Conservation (phyloP, 2,329 filamentous ascomycete genomes). For the Chaetothyriales sp. region DNA sequence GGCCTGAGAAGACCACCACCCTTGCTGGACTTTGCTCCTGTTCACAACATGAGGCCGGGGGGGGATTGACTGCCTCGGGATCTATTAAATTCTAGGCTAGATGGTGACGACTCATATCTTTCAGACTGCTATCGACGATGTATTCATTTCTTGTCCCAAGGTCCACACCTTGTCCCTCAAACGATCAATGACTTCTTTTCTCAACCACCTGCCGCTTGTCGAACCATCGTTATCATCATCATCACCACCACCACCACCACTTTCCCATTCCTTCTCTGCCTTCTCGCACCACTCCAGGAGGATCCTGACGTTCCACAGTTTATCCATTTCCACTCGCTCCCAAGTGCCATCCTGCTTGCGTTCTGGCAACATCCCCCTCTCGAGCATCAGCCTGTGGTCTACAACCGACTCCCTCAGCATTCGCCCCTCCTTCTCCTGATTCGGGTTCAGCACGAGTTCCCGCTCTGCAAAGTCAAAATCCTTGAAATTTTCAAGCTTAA, state of each 20-base stretch:
- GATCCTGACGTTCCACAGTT: constrained; percentile 46
- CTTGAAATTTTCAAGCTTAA: constrained; percentile 43
- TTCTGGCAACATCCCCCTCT: constrained; percentile 24
- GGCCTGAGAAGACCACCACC: neutral
- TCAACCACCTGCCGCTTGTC: constrained; percentile 31
- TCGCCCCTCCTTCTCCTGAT: constrained; percentile 32
- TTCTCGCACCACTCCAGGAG: constrained; percentile 54
- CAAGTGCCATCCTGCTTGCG: constrained; percentile 19
- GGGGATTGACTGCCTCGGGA: neutral
- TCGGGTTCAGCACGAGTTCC: constrained; percentile 40
- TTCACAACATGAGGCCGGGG: no score
- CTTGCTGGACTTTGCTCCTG: no score
- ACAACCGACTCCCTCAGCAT: constrained; percentile 46
- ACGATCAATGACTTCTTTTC: constrained; percentile 40
- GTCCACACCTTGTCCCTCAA: constrained; percentile 37
- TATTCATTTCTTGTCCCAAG: neutral
- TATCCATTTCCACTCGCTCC: constrained; percentile 37
- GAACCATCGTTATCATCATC: constrained; percentile 8
- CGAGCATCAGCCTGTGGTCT: constrained; percentile 57
- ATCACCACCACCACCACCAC: constrained; percentile 2
- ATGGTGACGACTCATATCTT: neutral
- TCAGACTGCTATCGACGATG: neutral
- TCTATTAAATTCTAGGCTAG: neutral
- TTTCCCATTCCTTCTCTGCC: constrained; percentile 22
- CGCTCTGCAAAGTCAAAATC: constrained; percentile 50